Base-by-base conservation (phyloP, 306 rosid genomes). In the Boehmeria nivea region DNA sequence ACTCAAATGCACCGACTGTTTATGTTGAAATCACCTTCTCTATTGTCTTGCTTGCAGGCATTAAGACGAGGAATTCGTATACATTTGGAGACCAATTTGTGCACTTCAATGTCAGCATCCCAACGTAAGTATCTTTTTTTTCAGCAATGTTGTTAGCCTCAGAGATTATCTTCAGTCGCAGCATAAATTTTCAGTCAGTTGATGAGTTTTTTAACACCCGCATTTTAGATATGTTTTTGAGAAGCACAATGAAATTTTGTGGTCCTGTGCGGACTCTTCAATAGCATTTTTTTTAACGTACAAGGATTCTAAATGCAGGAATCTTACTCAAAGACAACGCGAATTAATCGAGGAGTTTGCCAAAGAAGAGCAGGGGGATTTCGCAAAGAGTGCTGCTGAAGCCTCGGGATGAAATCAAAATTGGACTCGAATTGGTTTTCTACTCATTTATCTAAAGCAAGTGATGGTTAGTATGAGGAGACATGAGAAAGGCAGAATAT, bases 21-120 rank as follows among this genome's bases (percentile, higher is more conserved):
- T 40, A 40, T 10, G 15, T 11, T 40, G n/a, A 40, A 40, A 8
- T 40, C 10, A 11, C 1, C 45, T 40, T 40, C n/a, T 40, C 17
- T 11, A 3, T 14, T 40, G n/a, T 46, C 37, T 54, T 31, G 51
- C 8, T 49, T 22, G 68, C 76, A 89, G 95, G 94, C 36, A 89
- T 89, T 51, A 89, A 79, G 76, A 59, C 82, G 0, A 81, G 81
- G 72, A 83, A 61, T 51, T 79, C 84, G 33, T 77, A 69, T 59
- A 14, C 89, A 13, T 77, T 85, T 1, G 97, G 95, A n/a, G 93
- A 89, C 65, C 95, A 89, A 69, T 89, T 39, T 39, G 95, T 86
- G 77, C 89, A 89, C 68, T 89, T 89, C 66, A 86, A 79, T 36
- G 76, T 89, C 83, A 71, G 82, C 88, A 86, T 89, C 44, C 95